Evolutionary conservation across 345 rosid genomes (phyloP), one percentile per base, ranked within the genome.

Genomic region (Citrus reticulata): DNA sequence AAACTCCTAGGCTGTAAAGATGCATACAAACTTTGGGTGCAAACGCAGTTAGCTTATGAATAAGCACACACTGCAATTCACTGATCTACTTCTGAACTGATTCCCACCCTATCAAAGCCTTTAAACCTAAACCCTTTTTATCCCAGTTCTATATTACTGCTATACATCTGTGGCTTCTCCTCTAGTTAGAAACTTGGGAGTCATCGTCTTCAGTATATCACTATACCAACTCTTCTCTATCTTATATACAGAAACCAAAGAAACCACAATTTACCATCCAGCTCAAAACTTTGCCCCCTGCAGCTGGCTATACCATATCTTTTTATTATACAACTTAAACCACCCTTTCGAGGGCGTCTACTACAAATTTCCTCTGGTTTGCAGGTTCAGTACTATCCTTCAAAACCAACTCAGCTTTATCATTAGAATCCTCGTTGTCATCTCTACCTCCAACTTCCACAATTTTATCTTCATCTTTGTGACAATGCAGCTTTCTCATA

Each of bases 111-210:
- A 51, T 37, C 57, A 20, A 54, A 66, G 4, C 40, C 13, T 30
- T 35, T 4, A 77, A 37, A 17, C 67, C 22, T 35, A 57, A 55
- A 57, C 22, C 22, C 7, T 17, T 54, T 37, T 76, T 55, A 35
- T 54, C 62, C 29, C 63, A 59, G 39, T 32, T 51, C 65, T 59
- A 14, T 27, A 29, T 29, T 35, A 68, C 68, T 73, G 78, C 78
- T 74, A 17, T 68, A 79, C 77, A 79, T 20, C 72, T 65, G 72
- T 72, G 68, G 35, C 7, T 27, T 79, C 62, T 64, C 73, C 64
- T 35, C 5, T 27, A 9, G 59, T 40, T 37, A 67, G 54, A 54
- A 66, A 66, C 64, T 27, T 30, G 14, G 27, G 17, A 54, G 51
- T 25, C 37, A 54, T 62, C 42, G 25, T 35, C 70, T 19, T 64